Conservation (phyloP, 163 green algal genomes). For the Chlorella variabilis region DNA sequence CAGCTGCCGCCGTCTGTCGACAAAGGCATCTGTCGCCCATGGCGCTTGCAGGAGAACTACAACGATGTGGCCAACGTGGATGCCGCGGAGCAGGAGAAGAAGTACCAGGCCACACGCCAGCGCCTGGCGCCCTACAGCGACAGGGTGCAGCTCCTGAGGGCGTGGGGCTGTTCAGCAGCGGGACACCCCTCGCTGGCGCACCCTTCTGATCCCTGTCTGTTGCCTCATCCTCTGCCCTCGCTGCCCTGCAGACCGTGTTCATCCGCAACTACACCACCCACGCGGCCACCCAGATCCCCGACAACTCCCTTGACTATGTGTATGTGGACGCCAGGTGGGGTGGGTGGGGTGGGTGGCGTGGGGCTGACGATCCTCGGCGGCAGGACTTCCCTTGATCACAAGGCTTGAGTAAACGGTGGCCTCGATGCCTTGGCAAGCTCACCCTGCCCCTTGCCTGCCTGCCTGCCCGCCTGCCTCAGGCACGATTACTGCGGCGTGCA, state of each 20-base stretch:
- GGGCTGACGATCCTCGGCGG: too few relatives aligned
- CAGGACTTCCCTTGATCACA: not conserved
- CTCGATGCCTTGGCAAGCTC: not conserved
- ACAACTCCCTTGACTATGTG: constrained; percentile 44
- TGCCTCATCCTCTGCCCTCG: not conserved
- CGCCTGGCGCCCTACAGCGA: constrained; percentile 4
- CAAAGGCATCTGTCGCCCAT: too few relatives aligned
- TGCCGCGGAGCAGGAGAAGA: constrained; percentile 12
- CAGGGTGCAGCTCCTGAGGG: not conserved
- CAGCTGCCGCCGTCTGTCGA: too few relatives aligned
- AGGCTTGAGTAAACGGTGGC: not conserved
- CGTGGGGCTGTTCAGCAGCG: too few relatives aligned
- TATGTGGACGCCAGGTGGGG: constrained; percentile 46
- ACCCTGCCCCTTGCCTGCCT: too few relatives aligned
- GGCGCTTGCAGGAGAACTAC: constrained; percentile 36
- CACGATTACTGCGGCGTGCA: constrained; percentile 49
- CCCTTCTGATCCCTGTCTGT: too few relatives aligned
- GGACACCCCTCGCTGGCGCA: too few relatives aligned
- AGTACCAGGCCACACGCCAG: not conserved
- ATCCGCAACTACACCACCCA: constrained; percentile 23
- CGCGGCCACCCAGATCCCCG: constrained; percentile 12
- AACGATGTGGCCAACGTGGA: constrained; percentile 37
- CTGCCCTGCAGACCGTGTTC: constrained; percentile 9
- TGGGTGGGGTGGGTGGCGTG: too few relatives aligned
- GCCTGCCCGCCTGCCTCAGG: not conserved